phyloP scores from a whole-genome alignment of 2,329 filamentous ascomycete species.

The Aspergillus sp. region DNA sequence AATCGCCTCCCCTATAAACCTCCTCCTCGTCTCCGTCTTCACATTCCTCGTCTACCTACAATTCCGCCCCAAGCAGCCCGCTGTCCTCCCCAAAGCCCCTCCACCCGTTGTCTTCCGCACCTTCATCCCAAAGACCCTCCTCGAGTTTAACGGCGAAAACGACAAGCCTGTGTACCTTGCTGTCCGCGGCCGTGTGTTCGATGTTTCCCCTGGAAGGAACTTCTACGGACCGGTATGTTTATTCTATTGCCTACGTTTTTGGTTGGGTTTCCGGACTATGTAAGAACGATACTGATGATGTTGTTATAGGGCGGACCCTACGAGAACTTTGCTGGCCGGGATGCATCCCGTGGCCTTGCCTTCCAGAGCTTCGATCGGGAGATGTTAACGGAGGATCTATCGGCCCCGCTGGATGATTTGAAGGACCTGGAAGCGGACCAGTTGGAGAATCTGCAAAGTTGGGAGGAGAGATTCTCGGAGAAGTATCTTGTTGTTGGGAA shows the following conservation, averaged over 20 bases:
- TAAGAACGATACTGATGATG: neutral
- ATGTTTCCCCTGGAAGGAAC: slow-evolving; percentile 81
- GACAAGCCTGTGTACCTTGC: slow-evolving; percentile 79
- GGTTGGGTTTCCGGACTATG: neutral
- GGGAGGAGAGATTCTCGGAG: slow-evolving; percentile 89
- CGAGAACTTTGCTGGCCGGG: slow-evolving; percentile 90
- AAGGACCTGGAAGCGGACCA: slow-evolving; percentile 71
- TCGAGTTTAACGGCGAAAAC: slow-evolving; percentile 77
- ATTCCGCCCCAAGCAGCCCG: slow-evolving; percentile 54
- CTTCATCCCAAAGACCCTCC: slow-evolving; percentile 80
- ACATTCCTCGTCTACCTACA: slow-evolving; percentile 58
- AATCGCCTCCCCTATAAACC: slow-evolving; percentile 60
- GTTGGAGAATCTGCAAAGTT: slow-evolving; percentile 78
- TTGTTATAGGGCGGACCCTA: slow-evolving; percentile 72
- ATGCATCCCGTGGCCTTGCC: slow-evolving; percentile 84
- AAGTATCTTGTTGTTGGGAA: slow-evolving; percentile 96
- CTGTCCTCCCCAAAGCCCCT: slow-evolving; percentile 54
- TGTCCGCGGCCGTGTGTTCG: slow-evolving; percentile 89
- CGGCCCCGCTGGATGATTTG: slow-evolving; percentile 77
- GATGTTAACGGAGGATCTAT: slow-evolving; percentile 89
- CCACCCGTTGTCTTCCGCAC: slow-evolving; percentile 79
- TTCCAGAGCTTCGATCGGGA: slow-evolving; percentile 91
- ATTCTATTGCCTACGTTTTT: neutral
- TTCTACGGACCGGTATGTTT: slow-evolving; percentile 78
- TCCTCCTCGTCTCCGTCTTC: slow-evolving; percentile 60